Percentiles rank a stretch among this genome's conserved stretches.
These are phyloP conservation scores for Hsuehochloa calcarea DNA, from an alignment of 176 grass and related monocot genomes.

Conservation along the genomic window DNA sequence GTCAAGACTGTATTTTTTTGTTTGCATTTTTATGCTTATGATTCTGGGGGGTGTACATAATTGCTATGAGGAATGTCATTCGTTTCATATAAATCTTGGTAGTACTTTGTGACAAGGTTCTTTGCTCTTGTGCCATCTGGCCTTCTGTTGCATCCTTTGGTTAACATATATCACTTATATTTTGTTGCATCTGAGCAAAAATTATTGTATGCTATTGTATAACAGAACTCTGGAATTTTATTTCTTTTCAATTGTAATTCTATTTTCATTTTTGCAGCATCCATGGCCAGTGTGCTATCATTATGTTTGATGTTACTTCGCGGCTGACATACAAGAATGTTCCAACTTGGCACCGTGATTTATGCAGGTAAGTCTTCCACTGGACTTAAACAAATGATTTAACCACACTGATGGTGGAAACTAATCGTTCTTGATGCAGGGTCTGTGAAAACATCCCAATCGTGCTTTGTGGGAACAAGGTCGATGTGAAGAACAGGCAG, in stretches of 20 bases:
- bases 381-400: not conserved
- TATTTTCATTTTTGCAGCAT: conserved; percentile 29
- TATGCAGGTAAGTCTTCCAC: conserved; percentile 43
- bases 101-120: not conserved
- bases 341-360: conserved; percentile 68
- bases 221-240: not conserved
- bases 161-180: not conserved
- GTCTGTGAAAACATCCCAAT: conserved; percentile 66
- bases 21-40: not conserved
- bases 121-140: not conserved
- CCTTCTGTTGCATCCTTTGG: not conserved
- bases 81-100: not conserved
- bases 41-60: not conserved
- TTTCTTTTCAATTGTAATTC: not conserved
- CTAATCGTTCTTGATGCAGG: conserved; percentile 26
- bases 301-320: conserved; percentile 70
- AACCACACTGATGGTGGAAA: not conserved
- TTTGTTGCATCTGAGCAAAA: not conserved
- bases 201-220: not conserved
- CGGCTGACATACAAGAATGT: conserved; percentile 60
- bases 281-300: conserved; percentile 63
- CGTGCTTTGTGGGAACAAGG: conserved; percentile 66
- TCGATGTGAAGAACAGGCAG: conserved; percentile 70
- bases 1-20: not conserved
- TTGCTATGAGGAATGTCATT: not conserved